Percentiles rank a stretch among this genome's conserved stretches.
phyloP scores from a whole-genome alignment of 768 basidiomycete species.

The Mycena leptocephala region DNA sequence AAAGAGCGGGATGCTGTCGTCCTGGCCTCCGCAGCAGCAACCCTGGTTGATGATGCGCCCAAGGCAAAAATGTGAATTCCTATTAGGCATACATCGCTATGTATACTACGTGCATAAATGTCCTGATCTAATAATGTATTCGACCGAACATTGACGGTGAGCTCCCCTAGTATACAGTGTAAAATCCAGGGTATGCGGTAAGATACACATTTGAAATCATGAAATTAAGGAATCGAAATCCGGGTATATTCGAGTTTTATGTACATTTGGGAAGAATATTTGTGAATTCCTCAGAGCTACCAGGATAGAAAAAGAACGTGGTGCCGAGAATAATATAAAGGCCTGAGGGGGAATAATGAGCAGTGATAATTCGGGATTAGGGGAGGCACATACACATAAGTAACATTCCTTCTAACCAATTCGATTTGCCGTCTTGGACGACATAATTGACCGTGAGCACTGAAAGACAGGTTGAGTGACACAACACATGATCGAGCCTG shows the following conservation, averaged over 20 bases:
- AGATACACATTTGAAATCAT: not conserved
- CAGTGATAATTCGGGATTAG: not conserved
- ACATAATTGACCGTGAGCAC: conserved; percentile 91
- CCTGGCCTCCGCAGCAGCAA: conserved; percentile 87
- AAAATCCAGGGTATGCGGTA: not conserved
- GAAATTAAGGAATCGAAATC: not conserved
- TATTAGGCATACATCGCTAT: not conserved
- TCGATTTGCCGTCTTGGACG: conserved; percentile 86
- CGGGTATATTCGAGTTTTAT: conserved; percentile 10
- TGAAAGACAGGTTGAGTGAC: conserved; percentile 41
- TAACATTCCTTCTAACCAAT: conserved; percentile 86
- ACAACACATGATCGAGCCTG: not conserved
- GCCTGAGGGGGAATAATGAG: conserved; percentile 51
- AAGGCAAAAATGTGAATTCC: conserved; percentile 76
- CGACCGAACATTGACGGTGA: not conserved
- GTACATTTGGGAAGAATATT: not conserved
- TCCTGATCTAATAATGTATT: not conserved
- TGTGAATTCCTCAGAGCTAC: conserved; percentile 36
- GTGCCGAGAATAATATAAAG: conserved; percentile 83
- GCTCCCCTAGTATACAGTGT: not conserved
- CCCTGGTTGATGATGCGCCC: conserved; percentile 63
- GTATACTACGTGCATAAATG: not conserved
- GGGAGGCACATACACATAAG: conserved; percentile 71
- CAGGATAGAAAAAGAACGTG: conserved; percentile 77
- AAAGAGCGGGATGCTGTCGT: conserved; percentile 87